Evolutionary conservation across 495 filamentous ascomycete genomes (phyloP), one percentile per base, ranked within the genome.

Genomic region (Annulohypoxylon bovei): DNA sequence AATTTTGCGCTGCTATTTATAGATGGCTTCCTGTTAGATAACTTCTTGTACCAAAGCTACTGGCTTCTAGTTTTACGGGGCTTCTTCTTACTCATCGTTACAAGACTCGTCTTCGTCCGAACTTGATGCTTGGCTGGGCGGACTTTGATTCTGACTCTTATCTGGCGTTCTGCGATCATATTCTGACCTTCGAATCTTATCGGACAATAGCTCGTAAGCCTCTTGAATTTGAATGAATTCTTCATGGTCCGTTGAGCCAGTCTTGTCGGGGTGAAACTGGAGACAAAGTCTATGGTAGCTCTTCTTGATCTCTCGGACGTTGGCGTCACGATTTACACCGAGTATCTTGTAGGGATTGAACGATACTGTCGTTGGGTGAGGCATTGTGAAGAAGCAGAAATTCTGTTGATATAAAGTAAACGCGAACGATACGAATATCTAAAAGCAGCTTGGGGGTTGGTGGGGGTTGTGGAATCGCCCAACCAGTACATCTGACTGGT

Each of bases 221-320:
- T 33, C 61, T 30, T 64, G 61, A 22, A 64, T 55, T n/a, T 44
- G n/a, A 7, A 64, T 37, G 28, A 64, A 64, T 6, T 32, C n/a
- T 12, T 44, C 61, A 6, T 64, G 61, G 27, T 50, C 35, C 1
- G n/a, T 6, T 8, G 30, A 25, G 23, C 61, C 61, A n/a, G 61
- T 35, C 35, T 46, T 64, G 16, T 64, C 50, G 1, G 61, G 61
- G 37, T 64, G 61, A 25, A 30, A 25, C 12, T 25, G 49, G 14
- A 64, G 39, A 35, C 35, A 55, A 32, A 64, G 50, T 37, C 16
- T 20, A 5, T 12, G 35, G 25, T 64, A 56, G 0, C 12, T 39
- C 0, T 5, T 16, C 37, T 56, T 56, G 35, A 64, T 64, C 1
- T 4, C n/a, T 32, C 2, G 6, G 6, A n/a, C n/a, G 12, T 39